phyloP scores from a whole-genome alignment of 495 filamentous ascomycete species.

The Apodospora peruviana region DNA sequence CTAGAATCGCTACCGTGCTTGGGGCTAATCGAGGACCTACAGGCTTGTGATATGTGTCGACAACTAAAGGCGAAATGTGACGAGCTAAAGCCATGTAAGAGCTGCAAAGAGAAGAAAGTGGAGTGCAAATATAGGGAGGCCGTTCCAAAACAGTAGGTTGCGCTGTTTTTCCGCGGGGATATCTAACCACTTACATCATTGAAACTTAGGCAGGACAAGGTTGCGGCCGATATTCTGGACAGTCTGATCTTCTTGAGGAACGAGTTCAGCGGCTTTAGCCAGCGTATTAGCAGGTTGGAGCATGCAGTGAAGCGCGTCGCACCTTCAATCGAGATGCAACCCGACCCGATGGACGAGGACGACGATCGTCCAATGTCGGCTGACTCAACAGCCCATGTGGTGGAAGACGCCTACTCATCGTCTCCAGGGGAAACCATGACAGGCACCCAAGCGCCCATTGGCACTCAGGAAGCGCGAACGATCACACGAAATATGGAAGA shows the following conservation, averaged over 20 bases:
- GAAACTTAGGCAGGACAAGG: slow-evolving; percentile 46
- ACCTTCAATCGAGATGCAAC: slow-evolving; percentile 8
- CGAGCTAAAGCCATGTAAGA: slow-evolving; percentile 56
- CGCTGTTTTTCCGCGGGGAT: too few relatives aligned
- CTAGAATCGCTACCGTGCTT: not conserved
- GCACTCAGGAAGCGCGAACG: slow-evolving; percentile 21
- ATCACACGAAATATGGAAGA: slow-evolving; percentile 35
- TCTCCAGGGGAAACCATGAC: slow-evolving; percentile 16
- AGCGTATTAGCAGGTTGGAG: slow-evolving; percentile 23
- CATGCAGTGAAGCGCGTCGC: slow-evolving; percentile 11
- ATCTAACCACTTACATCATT: slow-evolving; percentile 13
- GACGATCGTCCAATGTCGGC: slow-evolving; percentile 19
- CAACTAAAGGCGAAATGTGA: slow-evolving; percentile 68
- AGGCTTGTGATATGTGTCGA: slow-evolving; percentile 66
- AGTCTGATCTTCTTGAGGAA: slow-evolving; percentile 25
- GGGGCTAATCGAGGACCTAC: slow-evolving; percentile 21
- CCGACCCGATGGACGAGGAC: slow-evolving; percentile 13
- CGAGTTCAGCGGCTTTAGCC: slow-evolving; percentile 25
- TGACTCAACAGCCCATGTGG: slow-evolving; percentile 11
- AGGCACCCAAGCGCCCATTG: slow-evolving; percentile 11
- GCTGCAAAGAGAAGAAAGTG: slow-evolving; percentile 50
- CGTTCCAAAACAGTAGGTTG: slow-evolving; percentile 59
- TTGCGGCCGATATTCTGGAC: slow-evolving; percentile 45
- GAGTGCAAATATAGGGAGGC: slow-evolving; percentile 62
- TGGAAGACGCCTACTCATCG: slow-evolving; percentile 15